Evolutionary conservation across 2,329 filamentous ascomycete genomes (phyloP).

Genomic region (Diaporthe amygdali): DNA sequence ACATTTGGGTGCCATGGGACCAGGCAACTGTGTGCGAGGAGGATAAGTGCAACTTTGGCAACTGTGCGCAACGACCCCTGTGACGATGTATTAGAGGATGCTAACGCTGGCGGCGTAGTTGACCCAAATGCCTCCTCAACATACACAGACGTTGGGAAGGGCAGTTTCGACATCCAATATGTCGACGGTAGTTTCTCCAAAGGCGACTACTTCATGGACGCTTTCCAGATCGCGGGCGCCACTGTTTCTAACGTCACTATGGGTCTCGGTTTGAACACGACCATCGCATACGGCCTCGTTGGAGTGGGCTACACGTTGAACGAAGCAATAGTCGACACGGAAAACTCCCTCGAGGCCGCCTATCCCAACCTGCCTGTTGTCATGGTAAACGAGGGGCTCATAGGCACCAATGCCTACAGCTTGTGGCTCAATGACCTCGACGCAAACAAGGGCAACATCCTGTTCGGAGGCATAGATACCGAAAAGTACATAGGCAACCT

Average conservation of each 20-base stretch:
- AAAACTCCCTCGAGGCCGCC: constrained; percentile 30
- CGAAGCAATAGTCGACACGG: constrained; percentile 49
- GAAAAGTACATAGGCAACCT: constrained; percentile 73
- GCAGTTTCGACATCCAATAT: constrained; percentile 63
- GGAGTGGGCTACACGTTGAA: constrained; percentile 65
- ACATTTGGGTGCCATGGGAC: constrained; percentile 63
- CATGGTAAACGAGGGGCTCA: constrained; percentile 66
- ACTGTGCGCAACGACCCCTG: constrained; percentile 46
- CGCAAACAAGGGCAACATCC: constrained; percentile 70
- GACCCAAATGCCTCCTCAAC: constrained; percentile 50
- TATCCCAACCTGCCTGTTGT: constrained; percentile 69
- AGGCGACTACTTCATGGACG: constrained; percentile 65
- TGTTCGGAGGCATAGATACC: constrained; percentile 83
- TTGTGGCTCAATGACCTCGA: constrained; percentile 69
- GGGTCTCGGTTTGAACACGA: constrained; percentile 60
- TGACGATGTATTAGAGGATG: background rate
- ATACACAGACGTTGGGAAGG: constrained; percentile 46
- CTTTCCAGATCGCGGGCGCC: constrained; percentile 58
- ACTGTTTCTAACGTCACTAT: constrained; percentile 61
- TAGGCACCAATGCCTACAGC: constrained; percentile 73
- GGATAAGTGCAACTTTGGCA: constrained; percentile 47
- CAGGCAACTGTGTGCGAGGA: constrained; percentile 44
- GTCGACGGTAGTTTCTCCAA: constrained; percentile 62
- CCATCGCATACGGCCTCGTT: constrained; percentile 62
- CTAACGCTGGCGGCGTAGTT: constrained; percentile 42